Conservation (phyloP, 306 rosid genomes). For the Cajanus cajan region DNA sequence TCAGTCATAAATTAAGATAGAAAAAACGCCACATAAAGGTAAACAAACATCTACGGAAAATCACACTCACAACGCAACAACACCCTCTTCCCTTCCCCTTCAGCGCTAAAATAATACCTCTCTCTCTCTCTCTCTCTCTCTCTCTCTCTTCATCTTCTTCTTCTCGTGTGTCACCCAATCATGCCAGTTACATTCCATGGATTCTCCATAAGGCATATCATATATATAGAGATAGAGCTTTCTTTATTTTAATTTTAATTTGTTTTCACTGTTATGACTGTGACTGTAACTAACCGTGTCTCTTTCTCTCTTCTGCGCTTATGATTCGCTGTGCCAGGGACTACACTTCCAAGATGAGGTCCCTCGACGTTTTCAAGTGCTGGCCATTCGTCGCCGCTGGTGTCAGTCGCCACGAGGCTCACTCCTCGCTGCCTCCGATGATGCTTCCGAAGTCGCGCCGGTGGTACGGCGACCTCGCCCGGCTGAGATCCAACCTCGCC, state of each 20-base stretch:
- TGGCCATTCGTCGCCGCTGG: conserved; percentile 56
- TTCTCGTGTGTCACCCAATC: neutral
- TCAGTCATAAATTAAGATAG: conserved; percentile 59
- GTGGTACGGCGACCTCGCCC: conserved; percentile 47
- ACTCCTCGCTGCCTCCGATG: conserved; percentile 64
- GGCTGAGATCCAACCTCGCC: conserved; percentile 30
- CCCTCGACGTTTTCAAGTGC: conserved; percentile 48
- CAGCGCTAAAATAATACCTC: conserved; percentile 16
- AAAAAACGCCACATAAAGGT: neutral
- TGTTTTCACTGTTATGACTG: neutral
- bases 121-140: neutral
- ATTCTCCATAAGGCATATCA: conserved; percentile 70
- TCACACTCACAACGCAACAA: neutral
- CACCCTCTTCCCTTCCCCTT: conserved; percentile 3
- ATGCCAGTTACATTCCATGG: conserved; percentile 53
- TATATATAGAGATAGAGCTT: neutral
- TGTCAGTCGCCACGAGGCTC: conserved; percentile 11
- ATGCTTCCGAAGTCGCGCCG: conserved; percentile 43
- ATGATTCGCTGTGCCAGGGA: conserved; percentile 47
- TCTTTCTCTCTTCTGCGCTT: conserved; percentile 1
- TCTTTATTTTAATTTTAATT: neutral
- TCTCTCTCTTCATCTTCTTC: neutral
- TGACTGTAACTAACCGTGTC: conserved; percentile 12
- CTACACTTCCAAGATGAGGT: conserved; percentile 67
- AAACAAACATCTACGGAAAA: conserved; percentile 14